These are phyloP conservation scores for Pterula multifida DNA, from an alignment of 1,284 basidiomycete genomes.

Conservation along the genomic window DNA sequence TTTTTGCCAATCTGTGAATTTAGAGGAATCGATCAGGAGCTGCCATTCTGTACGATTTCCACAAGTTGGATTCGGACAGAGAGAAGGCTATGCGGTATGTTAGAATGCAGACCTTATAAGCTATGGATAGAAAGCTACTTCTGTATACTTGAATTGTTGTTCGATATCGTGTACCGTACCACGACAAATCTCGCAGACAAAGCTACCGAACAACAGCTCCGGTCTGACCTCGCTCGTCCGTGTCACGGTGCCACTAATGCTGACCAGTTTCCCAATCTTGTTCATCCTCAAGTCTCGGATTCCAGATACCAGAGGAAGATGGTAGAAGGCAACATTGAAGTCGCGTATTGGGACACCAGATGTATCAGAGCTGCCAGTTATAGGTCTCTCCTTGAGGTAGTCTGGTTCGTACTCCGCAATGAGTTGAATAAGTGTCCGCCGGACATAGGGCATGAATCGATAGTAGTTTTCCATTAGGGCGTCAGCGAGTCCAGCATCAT, in stretches of 20 bases:
- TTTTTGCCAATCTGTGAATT: conserved; percentile 99
- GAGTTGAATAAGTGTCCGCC: conserved; percentile 82
- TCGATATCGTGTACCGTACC: conserved; percentile 90
- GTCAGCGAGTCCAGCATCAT: conserved; percentile 85
- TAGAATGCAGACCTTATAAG: background rate
- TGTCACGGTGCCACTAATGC: conserved; percentile 94
- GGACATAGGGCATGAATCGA: conserved; percentile 89
- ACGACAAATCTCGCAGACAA: conserved; percentile 84
- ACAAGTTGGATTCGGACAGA: conserved; percentile 91
- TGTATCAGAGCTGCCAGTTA: conserved; percentile 63
- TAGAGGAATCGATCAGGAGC: conserved; percentile 91
- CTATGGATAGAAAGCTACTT: conserved; percentile 51
- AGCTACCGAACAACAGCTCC: conserved; percentile 88
- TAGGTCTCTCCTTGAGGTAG: conserved; percentile 88
- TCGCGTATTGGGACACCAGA: conserved; percentile 87
- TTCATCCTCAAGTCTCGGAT: conserved; percentile 94
- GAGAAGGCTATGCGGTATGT: conserved; percentile 52
- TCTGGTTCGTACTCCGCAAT: conserved; percentile 83
- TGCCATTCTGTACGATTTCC: conserved; percentile 88
- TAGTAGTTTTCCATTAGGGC: conserved; percentile 95
- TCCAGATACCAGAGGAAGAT: conserved; percentile 87
- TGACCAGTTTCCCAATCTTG: conserved; percentile 86
- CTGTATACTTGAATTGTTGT: conserved; percentile 99
- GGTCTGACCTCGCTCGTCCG: conserved; percentile 96
- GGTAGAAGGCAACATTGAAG: conserved; percentile 93